Evolutionary conservation across 2,329 filamentous ascomycete species (phyloP), one percentile per base, ranked within the genome.

Genomic region (Alternaria longipes): DNA sequence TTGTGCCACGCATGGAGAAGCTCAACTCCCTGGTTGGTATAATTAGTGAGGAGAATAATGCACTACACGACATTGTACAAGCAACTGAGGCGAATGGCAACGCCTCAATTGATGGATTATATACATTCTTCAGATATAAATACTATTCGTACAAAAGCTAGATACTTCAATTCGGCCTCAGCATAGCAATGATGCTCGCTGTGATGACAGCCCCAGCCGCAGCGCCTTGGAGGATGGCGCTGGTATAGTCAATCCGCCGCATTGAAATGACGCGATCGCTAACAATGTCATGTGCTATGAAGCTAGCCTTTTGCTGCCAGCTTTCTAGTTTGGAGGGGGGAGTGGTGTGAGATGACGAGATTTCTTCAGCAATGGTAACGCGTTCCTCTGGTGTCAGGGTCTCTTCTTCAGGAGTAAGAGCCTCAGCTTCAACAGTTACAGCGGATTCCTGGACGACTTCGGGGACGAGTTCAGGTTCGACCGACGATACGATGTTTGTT

Each of bases 241-340:
- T 78, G 3, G 82, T 84, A 41, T 81, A 73, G 53, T 84, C 82
- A 47, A 82, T 76, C 59, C 80, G 78, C 40, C 80, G 79, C 49
- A 84, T 75, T 16, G 80, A 79, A 51, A 84, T 77, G 32, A 77
- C 50, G 22, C 80, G 75, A 50, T 84, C 80, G 68, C 81, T 83
- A 66, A 84, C 77, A 4, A 80, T 65, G 42, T 80, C 79, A 34
- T 74, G 62, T 28, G 71, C 69, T 45, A 67, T 61, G 11, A 65
- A 61, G 9, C 55, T 59, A 20, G 70, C 59, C 34, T 59, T 74
- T 34, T 67, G 59, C 45, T 70, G 71, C 73, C 70, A 75, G 5
- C 65, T 60, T 14, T 65, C 59, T 4, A 63, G 32, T 20, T 56
- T 62, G n/a, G 52, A 47, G 28, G 40, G 54, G n/a, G 62, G 57